These are phyloP conservation scores for Mucor indicus DNA, from an alignment of 371 early-diverging fungal species.

Conservation along the genomic window DNA sequence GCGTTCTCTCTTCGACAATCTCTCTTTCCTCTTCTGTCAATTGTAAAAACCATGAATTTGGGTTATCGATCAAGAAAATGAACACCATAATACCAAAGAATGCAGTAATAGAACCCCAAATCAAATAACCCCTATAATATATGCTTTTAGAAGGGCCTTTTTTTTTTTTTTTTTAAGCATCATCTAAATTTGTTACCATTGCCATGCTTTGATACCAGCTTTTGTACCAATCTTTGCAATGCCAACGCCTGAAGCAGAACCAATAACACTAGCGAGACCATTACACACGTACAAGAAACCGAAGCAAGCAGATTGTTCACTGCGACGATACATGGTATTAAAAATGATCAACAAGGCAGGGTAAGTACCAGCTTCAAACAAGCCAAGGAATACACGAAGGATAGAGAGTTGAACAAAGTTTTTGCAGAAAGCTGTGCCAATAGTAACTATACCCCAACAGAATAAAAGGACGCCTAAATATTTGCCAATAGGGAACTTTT, in stretches of 20 bases:
- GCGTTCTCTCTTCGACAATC: slow-evolving; percentile 17
- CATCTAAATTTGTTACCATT: slow-evolving; percentile 12
- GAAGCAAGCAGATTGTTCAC: slow-evolving; percentile 25
- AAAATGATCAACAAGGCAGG: slow-evolving; percentile 26
- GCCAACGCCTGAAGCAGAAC: slow-evolving; percentile 12
- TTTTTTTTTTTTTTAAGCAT: neutral
- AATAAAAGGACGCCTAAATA: slow-evolving; percentile 24
- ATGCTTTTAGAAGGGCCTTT: too few relatives aligned
- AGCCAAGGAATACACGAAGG: slow-evolving; percentile 25
- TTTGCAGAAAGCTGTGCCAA: slow-evolving; percentile 8
- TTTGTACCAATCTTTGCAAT: slow-evolving; percentile 16
- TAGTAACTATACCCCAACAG: slow-evolving; percentile 19
- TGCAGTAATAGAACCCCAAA: slow-evolving; percentile 18
- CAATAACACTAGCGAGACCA: slow-evolving; percentile 7
- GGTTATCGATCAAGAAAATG: slow-evolving; percentile 22
- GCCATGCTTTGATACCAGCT: slow-evolving; percentile 17
- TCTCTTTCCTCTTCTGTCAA: slow-evolving; percentile 24
- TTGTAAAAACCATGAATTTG: slow-evolving; percentile 10
- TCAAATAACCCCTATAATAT: slow-evolving; percentile 27
- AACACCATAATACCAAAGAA: slow-evolving; percentile 11
- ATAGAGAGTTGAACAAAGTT: slow-evolving; percentile 29
- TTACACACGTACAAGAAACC: slow-evolving; percentile 18
- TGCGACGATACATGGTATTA: slow-evolving; percentile 25
- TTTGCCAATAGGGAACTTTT: slow-evolving; percentile 26
- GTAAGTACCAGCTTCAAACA: slow-evolving; percentile 33